Conservation (phyloP, 2,329 filamentous ascomycete species). For the Colletotrichum zoysiae region DNA sequence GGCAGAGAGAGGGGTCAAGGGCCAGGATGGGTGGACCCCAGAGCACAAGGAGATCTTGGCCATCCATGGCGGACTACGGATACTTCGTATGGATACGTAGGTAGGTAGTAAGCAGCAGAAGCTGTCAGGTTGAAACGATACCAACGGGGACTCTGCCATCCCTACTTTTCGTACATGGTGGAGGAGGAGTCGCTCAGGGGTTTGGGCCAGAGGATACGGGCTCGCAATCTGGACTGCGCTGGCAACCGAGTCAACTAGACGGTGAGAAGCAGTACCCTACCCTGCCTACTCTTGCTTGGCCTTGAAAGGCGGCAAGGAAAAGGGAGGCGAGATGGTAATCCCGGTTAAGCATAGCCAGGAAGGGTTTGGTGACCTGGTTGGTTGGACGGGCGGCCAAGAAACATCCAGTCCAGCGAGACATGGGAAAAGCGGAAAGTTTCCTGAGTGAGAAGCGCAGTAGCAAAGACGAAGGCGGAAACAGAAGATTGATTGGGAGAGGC, state of each 20-base stretch:
- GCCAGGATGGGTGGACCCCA: not conserved
- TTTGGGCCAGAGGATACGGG: conserved; percentile 17
- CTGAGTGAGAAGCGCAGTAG: not conserved
- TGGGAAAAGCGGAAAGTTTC: not conserved
- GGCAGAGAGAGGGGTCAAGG: conserved; percentile 7
- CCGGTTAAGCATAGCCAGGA: conserved; percentile 28
- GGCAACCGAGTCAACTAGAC: conserved; percentile 24
- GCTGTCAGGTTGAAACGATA: conserved; percentile 11
- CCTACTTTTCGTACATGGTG: not conserved
- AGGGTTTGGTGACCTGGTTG: not conserved
- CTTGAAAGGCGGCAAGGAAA: conserved; percentile 25
- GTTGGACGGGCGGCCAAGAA: conserved; percentile 28
- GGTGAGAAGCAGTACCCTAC: conserved; percentile 3
- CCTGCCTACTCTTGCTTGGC: not conserved
- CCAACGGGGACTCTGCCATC: conserved; percentile 20
- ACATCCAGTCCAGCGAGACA: conserved; percentile 19
- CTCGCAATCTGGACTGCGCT: conserved; percentile 19
- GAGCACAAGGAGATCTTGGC: conserved; percentile 11
- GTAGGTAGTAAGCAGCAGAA: not conserved
- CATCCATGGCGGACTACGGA: conserved; percentile 13
- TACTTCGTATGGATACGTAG: not conserved
- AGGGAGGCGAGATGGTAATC: conserved; percentile 39
- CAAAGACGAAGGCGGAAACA: not conserved
- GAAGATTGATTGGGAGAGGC: conserved; percentile 26
- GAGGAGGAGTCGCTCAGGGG: conserved; percentile 9